Evolutionary conservation across 106 monocot genomes (phyloP).

Genomic region (Iris macrosiphon): DNA sequence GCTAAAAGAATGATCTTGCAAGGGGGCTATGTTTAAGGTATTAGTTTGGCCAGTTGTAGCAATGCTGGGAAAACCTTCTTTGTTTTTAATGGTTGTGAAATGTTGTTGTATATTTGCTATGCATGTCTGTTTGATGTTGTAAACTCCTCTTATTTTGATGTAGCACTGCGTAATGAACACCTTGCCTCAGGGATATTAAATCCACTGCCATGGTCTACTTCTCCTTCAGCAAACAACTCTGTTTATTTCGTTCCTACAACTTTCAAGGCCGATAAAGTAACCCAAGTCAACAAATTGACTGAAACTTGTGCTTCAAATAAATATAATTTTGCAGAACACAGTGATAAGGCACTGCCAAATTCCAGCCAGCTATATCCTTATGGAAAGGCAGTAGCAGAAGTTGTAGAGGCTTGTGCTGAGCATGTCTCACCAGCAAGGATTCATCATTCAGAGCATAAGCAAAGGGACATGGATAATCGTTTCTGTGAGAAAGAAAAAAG

Average conservation of each 20-base stretch:
- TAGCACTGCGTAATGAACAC: slow-evolving; percentile 38
- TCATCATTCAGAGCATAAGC: slow-evolving; percentile 12
- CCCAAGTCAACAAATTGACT: slow-evolving; percentile 1
- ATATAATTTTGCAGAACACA: not conserved
- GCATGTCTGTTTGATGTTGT: not conserved
- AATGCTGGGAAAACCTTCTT: no score
- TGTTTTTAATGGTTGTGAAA: no score
- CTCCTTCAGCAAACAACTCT: slow-evolving; percentile 21
- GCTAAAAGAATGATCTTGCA: no score
- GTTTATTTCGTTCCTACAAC: slow-evolving; percentile 10
- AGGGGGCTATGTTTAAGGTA: no score
- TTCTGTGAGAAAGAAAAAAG: slow-evolving; percentile 13
- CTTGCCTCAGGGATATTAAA: slow-evolving; percentile 32
- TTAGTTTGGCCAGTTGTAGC: no score
- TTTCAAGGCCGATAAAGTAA: slow-evolving; percentile 9
- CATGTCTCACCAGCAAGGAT: slow-evolving; percentile 8
- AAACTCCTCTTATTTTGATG: slow-evolving; percentile 1
- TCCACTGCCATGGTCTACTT: slow-evolving; percentile 13
- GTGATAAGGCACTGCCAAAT: not conserved
- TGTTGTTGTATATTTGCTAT: no score
- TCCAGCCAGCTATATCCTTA: not conserved
- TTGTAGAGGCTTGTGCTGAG: slow-evolving; percentile 3
- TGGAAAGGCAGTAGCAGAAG: slow-evolving; percentile 6
- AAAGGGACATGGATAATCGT: slow-evolving; percentile 18
- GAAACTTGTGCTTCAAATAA: not conserved